Evolutionary conservation across 805 yeast genomes (phyloP).

Genomic region (Clavispora vitiphila): DNA sequence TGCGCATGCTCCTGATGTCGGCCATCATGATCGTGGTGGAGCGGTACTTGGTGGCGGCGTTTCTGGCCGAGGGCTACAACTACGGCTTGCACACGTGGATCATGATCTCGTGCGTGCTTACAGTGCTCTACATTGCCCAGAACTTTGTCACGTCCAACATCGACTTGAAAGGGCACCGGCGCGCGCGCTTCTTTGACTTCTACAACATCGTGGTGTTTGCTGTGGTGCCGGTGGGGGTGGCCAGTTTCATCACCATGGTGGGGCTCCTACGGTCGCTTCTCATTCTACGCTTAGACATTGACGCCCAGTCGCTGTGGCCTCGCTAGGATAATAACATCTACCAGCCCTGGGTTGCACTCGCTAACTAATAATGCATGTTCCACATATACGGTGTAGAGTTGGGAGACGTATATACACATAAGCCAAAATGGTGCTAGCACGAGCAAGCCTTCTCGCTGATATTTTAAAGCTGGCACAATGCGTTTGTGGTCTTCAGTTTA

Average conservation of each 20-base stretch:
- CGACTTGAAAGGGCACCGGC: constrained; percentile 42
- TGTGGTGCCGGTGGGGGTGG: constrained; percentile 95
- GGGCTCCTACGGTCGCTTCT: constrained; percentile 72
- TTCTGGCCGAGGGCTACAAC: constrained; percentile 61
- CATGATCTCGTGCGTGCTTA: constrained; percentile 76
- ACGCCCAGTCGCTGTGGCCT: constrained; percentile 8
- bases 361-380: too few species aligned
- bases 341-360: too few species aligned
- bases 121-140: constrained; percentile 76
- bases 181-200: constrained; percentile 71
- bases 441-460: too few species aligned
- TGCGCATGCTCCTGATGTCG: constrained; percentile 81
- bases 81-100: constrained; percentile 90
- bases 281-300: constrained; percentile 65
- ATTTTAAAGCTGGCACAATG: too few species aligned
- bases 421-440: too few species aligned
- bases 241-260: constrained; percentile 89
- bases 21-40: constrained; percentile 66
- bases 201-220: constrained; percentile 91
- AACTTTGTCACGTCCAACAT: constrained; percentile 81
- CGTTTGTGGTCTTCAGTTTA: too few species aligned
- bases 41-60: constrained; percentile 58
- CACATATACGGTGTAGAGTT: too few species aligned
- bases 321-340: background rate
- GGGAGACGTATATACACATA: too few species aligned